Base-by-base conservation (phyloP, 805 yeast species). In the Nakazawaea ambrosiae region DNA sequence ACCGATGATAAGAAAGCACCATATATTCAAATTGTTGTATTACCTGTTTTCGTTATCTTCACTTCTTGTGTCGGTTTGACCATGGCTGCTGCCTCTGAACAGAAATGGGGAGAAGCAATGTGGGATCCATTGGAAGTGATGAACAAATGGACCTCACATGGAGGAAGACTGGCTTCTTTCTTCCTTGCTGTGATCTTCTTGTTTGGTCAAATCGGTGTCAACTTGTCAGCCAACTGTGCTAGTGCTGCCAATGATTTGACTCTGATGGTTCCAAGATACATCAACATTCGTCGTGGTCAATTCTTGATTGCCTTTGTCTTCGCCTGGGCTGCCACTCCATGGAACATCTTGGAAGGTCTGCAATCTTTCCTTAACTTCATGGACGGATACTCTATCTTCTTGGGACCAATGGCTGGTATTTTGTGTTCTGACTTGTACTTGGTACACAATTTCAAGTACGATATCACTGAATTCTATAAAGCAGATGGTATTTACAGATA, bases 111-210 rank as follows among this genome's bases (percentile, higher is more conserved):
- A 1, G 37, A 27, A 25, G 22, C n/a, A 12, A 24, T 36, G 12
- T 40, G 38, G 40, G 44, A 40, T 27, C 42, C 42, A 20, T 39
- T 39, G 31, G 26, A 33, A 22, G 39, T 39, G 8, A 33, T 39
- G 30, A 35, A 39, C 18, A 25, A 39, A 8, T 39, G 42, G 42
- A 39, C 42, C 47, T 45, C 58, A n/a, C 36, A 54, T n/a, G 82
- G 89, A 22, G 74, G 79, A 43, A 67, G 95, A 45, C 88, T 81
- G 15, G 95, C 94, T 47, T 90, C 81, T 5, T 85, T 85, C 54
- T 66, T 86, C 41, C 76, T 84, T 45, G 65, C 87, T 2, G 63
- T 73, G 32, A 82, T 80, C 0, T 81, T 86, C 56, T 43, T 45
- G 37, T 33, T 48, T 36, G 49, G 50, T 17, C 68, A 63, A 48